Base-by-base conservation (phyloP, 148 eudicot genomes). In the Dianthus caryophyllus region DNA sequence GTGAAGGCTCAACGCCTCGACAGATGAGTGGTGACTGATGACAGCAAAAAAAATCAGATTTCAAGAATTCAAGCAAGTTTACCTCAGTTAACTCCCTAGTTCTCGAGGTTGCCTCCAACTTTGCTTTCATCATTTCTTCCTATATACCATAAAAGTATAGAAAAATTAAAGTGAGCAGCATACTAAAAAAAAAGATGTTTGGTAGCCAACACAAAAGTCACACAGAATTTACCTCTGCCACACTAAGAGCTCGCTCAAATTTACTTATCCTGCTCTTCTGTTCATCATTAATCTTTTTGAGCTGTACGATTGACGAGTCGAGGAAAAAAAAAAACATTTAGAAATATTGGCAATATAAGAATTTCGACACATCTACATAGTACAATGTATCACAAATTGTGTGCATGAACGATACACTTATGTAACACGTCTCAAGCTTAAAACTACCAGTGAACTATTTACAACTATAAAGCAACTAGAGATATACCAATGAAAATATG, bases 41-140 rank as follows among this genome's bases (percentile, higher is more conserved):
- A 41, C 25, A 61, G 11, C 61, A 5, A 46, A 24, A 25, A 48
- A 44, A 16, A 18, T 18, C 4, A 50, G 6, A 73, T 3, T 16
- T n/a, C 29, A 18, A 48, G 27, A 26, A 20, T 30, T 38, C n/a
- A 65, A 51, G 50, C 51, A 59, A 22, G 65, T 39, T 73, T 73
- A 93, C 98, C 96, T 89, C 91, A 54, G 68, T 71, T 46, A 93
- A 63, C 75, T 87, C 87, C 64, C 78, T 85, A 62, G 63, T 55
- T 69, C 79, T 89, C 20, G 98, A 78, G 64, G 88, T 81, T 54
- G 89, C 94, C 79, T 87, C 94, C 69, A 65, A 75, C 68, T 84
- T 89, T 43, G 96, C 89, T 79, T 87, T 87, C 83, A 84, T 82
- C 85, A 89, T 55, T 78, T 93, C 96, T 75, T 87, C 96, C 98